Evolutionary conservation across 306 rosid species (phyloP).

Genomic region (Datisca glomerata): DNA sequence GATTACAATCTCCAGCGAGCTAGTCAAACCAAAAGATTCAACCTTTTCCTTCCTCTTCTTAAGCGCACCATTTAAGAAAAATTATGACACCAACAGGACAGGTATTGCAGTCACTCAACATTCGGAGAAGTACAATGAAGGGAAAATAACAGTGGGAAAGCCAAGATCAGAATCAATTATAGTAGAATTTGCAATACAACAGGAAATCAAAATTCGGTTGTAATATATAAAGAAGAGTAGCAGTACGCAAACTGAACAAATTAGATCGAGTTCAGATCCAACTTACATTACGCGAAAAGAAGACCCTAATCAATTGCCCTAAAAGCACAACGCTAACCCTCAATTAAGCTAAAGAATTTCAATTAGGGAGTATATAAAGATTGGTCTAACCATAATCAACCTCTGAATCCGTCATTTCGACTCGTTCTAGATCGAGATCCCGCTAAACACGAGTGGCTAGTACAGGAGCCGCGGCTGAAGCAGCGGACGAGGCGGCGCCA

Average conservation of each 20-base stretch:
- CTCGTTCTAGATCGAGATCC: slow-evolving; percentile 18
- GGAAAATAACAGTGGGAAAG: too few relatives aligned
- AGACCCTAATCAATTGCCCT: slow-evolving; percentile 2
- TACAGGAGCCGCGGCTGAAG: slow-evolving; percentile 37
- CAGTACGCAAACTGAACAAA: not conserved
- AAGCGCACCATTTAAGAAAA: too few relatives aligned
- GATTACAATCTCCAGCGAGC: too few relatives aligned
- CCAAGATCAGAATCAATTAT: not conserved
- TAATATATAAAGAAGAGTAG: not conserved
- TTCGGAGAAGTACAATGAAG: not conserved
- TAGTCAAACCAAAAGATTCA: too few relatives aligned
- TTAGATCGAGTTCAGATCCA: slow-evolving; percentile 11
- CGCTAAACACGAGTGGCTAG: slow-evolving; percentile 43
- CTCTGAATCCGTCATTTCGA: slow-evolving; percentile 11
- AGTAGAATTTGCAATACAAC: not conserved
- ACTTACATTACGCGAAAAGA: slow-evolving; percentile 13
- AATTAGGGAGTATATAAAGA: slow-evolving; percentile 10
- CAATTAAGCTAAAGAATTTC: slow-evolving; percentile 1
- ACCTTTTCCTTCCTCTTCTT: too few relatives aligned
- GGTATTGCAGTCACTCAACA: not conserved
- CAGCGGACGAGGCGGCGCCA: slow-evolving; percentile 56
- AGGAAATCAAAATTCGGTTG: not conserved
- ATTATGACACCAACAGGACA: too few relatives aligned
- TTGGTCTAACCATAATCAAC: slow-evolving; percentile 24
- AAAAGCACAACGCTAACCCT: slow-evolving; percentile 2